A percentile compares a stretch with the other conserved stretches of the same genome.
Evolutionary conservation across 352 stramenopile genomes (phyloP).

Genomic region (Phytopythium delawarense): DNA sequence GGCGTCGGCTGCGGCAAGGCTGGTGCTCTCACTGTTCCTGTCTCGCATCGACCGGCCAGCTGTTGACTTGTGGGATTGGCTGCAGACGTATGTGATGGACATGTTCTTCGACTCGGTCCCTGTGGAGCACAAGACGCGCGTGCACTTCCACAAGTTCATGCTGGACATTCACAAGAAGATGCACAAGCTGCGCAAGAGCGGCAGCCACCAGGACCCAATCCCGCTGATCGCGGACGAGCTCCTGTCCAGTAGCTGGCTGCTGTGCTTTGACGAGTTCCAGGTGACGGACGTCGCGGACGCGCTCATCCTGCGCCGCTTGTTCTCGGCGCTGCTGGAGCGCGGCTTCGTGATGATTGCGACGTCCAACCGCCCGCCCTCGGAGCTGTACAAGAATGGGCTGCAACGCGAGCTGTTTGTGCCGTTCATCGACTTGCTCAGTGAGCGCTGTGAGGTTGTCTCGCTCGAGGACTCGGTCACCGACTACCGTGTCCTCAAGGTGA

Average conservation of each 20-base stretch:
- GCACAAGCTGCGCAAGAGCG: conserved; percentile 89
- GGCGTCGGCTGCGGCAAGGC: conserved; percentile 94
- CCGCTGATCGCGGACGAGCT: conserved; percentile 86
- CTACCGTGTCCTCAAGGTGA: conserved; percentile 72
- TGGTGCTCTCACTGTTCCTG: neutral
- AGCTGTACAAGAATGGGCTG: conserved; percentile 96
- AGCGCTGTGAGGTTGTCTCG: conserved; percentile 84
- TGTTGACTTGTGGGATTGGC: neutral
- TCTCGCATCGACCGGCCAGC: neutral
- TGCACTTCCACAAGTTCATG: conserved; percentile 99
- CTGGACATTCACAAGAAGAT: conserved; percentile 95
- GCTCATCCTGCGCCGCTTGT: conserved; percentile 93
- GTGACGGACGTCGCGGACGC: conserved; percentile 97
- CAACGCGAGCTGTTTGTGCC: conserved; percentile 95
- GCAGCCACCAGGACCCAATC: conserved; percentile 75
- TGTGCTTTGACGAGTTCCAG: conserved; percentile 99
- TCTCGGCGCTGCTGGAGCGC: conserved; percentile 85
- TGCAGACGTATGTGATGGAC: conserved; percentile 96
- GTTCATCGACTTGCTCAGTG: conserved; percentile 93
- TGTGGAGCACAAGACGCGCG: conserved; percentile 73
- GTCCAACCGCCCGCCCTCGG: conserved; percentile 91
- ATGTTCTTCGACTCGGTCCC: conserved; percentile 91
- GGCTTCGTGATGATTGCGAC: conserved; percentile 96
- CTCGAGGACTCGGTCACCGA: conserved; percentile 75
- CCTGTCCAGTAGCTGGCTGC: conserved; percentile 80